Conservation (phyloP, 2,329 filamentous ascomycete genomes). For the Mycosphaerella sp. region DNA sequence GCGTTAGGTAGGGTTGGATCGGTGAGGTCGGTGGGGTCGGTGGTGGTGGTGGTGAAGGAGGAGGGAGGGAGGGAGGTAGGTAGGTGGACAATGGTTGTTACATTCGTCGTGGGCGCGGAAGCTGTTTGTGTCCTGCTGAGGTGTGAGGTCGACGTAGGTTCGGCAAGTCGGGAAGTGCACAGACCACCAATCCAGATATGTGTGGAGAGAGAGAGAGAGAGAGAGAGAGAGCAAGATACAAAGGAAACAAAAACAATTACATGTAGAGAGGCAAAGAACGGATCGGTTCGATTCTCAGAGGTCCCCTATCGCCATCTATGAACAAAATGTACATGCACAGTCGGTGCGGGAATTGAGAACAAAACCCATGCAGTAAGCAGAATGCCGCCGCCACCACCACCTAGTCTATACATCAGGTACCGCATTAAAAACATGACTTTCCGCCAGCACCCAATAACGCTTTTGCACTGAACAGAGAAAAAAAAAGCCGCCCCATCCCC, state of each 20-base stretch:
- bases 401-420: not conserved
- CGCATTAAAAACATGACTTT: not conserved
- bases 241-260: not conserved
- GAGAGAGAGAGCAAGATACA: not conserved
- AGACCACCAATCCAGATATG: not conserved
- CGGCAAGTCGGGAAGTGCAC: not conserved
- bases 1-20: too few relatives aligned
- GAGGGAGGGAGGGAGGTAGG: not conserved
- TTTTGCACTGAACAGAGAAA: not conserved
- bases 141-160: constrained; percentile 1
- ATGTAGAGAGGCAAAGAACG: not conserved
- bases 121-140: not conserved
- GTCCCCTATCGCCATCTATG: constrained; percentile 1
- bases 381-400: not conserved
- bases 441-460: not conserved
- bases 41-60: not conserved
- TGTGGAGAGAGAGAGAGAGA: not conserved
- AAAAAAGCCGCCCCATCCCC: not conserved
- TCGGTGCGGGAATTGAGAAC: not conserved
- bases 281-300: not conserved
- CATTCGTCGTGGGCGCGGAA: too few relatives aligned
- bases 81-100: not conserved
- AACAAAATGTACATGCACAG: constrained; percentile 5
- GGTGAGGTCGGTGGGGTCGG: not conserved
- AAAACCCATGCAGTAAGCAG: too few relatives aligned